Evolutionary conservation across 1,139 yeast species (phyloP).

Genomic region (Hyphopichia wangnamkhiaoensis): DNA sequence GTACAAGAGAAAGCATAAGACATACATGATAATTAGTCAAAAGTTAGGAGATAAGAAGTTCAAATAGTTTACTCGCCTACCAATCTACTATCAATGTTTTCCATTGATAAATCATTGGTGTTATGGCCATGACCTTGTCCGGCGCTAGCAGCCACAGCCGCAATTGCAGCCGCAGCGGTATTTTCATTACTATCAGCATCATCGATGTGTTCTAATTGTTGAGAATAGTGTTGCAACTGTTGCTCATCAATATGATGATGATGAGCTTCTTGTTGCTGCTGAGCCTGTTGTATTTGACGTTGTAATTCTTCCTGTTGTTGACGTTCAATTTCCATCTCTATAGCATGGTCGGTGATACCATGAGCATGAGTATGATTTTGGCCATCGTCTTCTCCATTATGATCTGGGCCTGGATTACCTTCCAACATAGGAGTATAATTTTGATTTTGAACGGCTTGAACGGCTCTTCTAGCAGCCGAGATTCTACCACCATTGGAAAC

Average conservation of each 20-base stretch:
- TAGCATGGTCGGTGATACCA: slow-evolving; percentile 9
- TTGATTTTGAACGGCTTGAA: neutral
- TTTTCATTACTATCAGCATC: slow-evolving; percentile 26
- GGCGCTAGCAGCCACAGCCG: slow-evolving; percentile 38
- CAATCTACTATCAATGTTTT: slow-evolving; percentile 48
- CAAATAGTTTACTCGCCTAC: slow-evolving; percentile 38
- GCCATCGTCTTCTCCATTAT: slow-evolving; percentile 22
- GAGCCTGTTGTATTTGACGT: slow-evolving; percentile 38
- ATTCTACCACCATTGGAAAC: slow-evolving; percentile 2
- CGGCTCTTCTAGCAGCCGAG: slow-evolving; percentile 1
- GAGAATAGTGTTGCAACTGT: slow-evolving; percentile 37
- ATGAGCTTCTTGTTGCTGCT: slow-evolving; percentile 18
- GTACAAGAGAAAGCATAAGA: neutral
- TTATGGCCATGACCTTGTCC: slow-evolving; percentile 28
- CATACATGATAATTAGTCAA: too few relatives aligned
- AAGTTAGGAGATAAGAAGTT: neutral
- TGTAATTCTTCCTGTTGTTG: slow-evolving; percentile 43
- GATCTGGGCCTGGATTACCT: slow-evolving; percentile 32
- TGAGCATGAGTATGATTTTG: slow-evolving; percentile 11
- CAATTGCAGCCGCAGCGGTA: slow-evolving; percentile 45
- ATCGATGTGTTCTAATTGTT: slow-evolving; percentile 29
- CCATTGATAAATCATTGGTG: slow-evolving; percentile 44
- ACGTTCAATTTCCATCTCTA: slow-evolving; percentile 13
- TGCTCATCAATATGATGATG: slow-evolving; percentile 29
- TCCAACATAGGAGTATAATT: slow-evolving; percentile 28